Evolutionary conservation across 2,329 filamentous ascomycete species (phyloP).

Genomic region (Gliomastix tumulicola): DNA sequence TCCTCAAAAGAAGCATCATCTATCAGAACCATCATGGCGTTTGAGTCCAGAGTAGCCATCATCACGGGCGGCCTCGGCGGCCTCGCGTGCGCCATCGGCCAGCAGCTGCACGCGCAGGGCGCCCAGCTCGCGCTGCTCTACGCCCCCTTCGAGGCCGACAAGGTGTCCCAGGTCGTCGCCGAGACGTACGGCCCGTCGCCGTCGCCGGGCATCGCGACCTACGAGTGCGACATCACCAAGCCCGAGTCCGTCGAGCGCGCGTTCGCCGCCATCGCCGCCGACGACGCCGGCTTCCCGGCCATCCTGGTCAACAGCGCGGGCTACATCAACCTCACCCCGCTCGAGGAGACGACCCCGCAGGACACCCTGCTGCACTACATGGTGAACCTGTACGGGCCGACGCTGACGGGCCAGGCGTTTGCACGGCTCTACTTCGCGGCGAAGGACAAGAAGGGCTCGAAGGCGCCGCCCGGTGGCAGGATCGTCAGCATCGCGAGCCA

Average conservation of each 20-base stretch:
- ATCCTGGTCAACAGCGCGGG: slow-evolving; percentile 8
- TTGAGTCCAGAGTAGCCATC: slow-evolving; percentile 2
- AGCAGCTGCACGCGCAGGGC: slow-evolving; percentile 2
- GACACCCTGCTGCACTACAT: slow-evolving; percentile 6
- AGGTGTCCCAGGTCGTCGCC: slow-evolving; percentile 1
- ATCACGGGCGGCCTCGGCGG: slow-evolving; percentile 7
- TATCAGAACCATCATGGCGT: slow-evolving; percentile 5
- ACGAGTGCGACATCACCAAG: slow-evolving; percentile 6
- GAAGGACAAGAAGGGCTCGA: neutral
- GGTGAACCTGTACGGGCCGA: slow-evolving; percentile 7
- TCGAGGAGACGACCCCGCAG: slow-evolving; percentile 6
- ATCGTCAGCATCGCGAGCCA: slow-evolving; percentile 7
- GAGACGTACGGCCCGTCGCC: slow-evolving; percentile 3
- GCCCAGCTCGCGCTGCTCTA: slow-evolving; percentile 6
- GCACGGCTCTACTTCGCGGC: slow-evolving; percentile 5
- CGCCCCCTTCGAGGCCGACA: slow-evolving; percentile 5
- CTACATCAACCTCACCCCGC: slow-evolving; percentile 5
- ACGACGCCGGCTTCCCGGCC: slow-evolving; percentile 2
- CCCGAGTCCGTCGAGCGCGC: slow-evolving; percentile 4
- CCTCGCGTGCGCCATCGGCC: slow-evolving; percentile 6
- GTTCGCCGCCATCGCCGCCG: slow-evolving; percentile 3
- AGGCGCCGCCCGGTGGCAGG: slow-evolving; percentile 2
- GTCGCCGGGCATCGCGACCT: slow-evolving; percentile 2
- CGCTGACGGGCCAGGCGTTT: slow-evolving; percentile 7
- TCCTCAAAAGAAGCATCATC: no score